Evolutionary conservation across 257 asterid species (phyloP).

Genomic region (Dorcoceras hygrometricum): DNA sequence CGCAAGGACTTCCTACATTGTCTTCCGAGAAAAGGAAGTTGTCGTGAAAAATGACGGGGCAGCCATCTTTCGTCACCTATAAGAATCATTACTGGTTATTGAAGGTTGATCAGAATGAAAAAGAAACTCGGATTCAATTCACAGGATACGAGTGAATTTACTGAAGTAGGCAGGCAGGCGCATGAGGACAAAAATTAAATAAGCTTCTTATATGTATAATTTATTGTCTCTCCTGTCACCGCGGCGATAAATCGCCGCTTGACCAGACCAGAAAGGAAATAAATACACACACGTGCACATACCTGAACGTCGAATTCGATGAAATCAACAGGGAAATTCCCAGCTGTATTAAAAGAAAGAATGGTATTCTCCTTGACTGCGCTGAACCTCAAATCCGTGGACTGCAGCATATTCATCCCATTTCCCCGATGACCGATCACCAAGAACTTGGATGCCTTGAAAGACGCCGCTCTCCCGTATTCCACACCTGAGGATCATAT

Average conservation of each 20-base stretch:
- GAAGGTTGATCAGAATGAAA: not conserved
- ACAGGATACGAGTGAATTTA: no score
- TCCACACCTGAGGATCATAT: conserved; percentile 35
- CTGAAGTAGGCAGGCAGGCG: no score
- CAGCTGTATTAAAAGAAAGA: conserved; percentile 80
- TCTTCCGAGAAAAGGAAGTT: conserved; percentile 76
- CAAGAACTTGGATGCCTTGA: conserved; percentile 57
- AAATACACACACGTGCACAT: no score
- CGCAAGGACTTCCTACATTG: conserved; percentile 45
- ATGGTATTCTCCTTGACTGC: conserved; percentile 80
- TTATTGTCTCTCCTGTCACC: no score
- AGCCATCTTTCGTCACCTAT: conserved; percentile 90
- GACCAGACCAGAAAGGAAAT: no score
- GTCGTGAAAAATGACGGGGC: conserved; percentile 93
- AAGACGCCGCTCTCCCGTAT: conserved; percentile 38
- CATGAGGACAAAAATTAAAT: no score
- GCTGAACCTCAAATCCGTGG: conserved; percentile 74
- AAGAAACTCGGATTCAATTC: no score
- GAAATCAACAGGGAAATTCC: conserved; percentile 63
- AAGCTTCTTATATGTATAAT: no score
- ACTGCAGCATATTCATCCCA: conserved; percentile 89
- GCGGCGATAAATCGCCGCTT: no score
- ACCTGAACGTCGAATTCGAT: conserved; percentile 98
- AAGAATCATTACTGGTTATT: conserved; percentile 39
- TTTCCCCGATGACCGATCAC: conserved; percentile 93